A percentile compares a stretch with the other conserved stretches of the same genome.
Conservation (phyloP, 768 basidiomycete genomes). For the Amanita pseudoporphyria region DNA sequence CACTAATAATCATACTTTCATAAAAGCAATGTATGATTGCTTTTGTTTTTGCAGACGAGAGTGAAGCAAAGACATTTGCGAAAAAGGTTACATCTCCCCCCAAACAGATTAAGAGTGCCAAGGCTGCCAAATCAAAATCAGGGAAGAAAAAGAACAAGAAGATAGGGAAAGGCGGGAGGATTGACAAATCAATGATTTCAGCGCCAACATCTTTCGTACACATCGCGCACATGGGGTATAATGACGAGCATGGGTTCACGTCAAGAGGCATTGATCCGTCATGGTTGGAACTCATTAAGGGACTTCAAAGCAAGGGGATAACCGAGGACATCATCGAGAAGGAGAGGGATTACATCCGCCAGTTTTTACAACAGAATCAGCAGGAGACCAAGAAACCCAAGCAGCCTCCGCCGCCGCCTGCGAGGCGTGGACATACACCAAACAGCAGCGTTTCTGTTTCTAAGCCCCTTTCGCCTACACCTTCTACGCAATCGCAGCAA, state of each 20-base stretch:
- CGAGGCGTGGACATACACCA: constrained; percentile 29
- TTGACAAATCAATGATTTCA: constrained; percentile 91
- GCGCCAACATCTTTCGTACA: constrained; percentile 79
- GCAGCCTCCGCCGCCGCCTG: constrained; percentile 45
- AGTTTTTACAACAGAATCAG: constrained; percentile 44
- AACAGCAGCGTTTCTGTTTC: constrained; percentile 26
- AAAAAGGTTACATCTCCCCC: constrained; percentile 56
- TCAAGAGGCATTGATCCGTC: constrained; percentile 83
- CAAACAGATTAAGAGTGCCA: constrained; percentile 48
- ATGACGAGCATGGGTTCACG: constrained; percentile 77
- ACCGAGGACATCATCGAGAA: constrained; percentile 56
- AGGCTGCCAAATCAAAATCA: constrained; percentile 34
- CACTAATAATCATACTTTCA: constrained; percentile 7
- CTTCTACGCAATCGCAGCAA: constrained; percentile 20
- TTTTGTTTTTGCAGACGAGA: constrained; percentile 80
- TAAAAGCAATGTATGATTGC: constrained; percentile 85
- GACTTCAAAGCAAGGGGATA: constrained; percentile 58
- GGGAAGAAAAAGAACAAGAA: constrained; percentile 58
- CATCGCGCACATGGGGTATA: constrained; percentile 93
- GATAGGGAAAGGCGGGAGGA: constrained; percentile 55
- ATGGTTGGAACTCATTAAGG: constrained; percentile 67
- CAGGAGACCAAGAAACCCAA: constrained; percentile 35
- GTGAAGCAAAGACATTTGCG: constrained; percentile 74
- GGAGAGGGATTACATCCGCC: constrained; percentile 78
- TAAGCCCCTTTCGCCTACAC: constrained; percentile 22